phyloP scores from a whole-genome alignment of 208 protist species.

The Porcisia hertigi region DNA sequence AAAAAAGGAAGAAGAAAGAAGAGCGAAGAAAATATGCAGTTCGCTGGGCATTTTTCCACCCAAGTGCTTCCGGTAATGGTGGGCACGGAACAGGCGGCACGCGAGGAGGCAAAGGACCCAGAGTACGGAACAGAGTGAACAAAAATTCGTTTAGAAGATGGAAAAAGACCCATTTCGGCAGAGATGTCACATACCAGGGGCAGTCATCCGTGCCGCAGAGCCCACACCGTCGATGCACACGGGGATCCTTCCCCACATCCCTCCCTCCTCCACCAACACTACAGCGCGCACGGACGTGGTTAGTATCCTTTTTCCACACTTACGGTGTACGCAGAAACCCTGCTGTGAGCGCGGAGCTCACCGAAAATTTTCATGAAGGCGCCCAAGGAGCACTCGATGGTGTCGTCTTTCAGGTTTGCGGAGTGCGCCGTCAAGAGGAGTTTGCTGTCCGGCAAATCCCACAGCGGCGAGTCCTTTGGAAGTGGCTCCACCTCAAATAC shows the following conservation, averaged over 20 bases:
- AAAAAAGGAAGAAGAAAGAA: neutral
- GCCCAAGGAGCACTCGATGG: neutral
- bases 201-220: no score
- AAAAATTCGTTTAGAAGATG: no score
- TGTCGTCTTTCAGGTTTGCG: neutral
- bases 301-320: slow-evolving; percentile 40
- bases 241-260: no score
- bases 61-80: no score
- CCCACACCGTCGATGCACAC: neutral
- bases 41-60: neutral
- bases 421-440: slow-evolving; percentile 2
- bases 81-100: no score
- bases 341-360: slow-evolving; percentile 7
- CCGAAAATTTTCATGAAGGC: neutral
- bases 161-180: no score
- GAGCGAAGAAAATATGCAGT: neutral
- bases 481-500: slow-evolving; percentile 85
- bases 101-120: no score
- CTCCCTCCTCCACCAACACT: neutral
- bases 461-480: slow-evolving; percentile 59
- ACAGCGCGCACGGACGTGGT: neutral
- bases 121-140: no score
- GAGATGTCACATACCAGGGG: neutral
- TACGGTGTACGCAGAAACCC: slow-evolving; percentile 37
- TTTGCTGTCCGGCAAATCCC: slow-evolving; percentile 65